Evolutionary conservation across 2,329 filamentous ascomycete genomes (phyloP).

Genomic region (Lomentospora prolificans): DNA sequence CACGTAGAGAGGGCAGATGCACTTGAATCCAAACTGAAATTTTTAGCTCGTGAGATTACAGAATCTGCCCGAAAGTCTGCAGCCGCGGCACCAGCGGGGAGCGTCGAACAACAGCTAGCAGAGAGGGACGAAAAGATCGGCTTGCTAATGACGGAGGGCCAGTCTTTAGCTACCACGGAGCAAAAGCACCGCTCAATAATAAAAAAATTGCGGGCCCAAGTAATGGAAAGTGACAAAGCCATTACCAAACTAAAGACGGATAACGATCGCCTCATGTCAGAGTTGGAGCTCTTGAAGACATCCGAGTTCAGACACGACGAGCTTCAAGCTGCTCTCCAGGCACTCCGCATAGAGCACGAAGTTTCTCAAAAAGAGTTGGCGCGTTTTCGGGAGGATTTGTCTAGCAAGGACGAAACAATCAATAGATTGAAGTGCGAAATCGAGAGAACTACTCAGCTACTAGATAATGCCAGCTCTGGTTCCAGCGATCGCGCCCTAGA

Average conservation of each 20-base stretch:
- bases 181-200: conserved; percentile 75
- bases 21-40: conserved; percentile 81
- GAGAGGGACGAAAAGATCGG: conserved; percentile 90
- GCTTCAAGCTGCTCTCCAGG: conserved; percentile 18
- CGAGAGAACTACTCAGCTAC: conserved; percentile 55
- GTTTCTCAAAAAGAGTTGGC: conserved; percentile 35
- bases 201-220: conserved; percentile 64
- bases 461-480: conserved; percentile 45
- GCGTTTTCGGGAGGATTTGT: conserved; percentile 50
- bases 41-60: conserved; percentile 70
- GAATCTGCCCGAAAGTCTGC: conserved; percentile 64
- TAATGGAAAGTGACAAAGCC: conserved; percentile 56
- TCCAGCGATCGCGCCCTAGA: conserved; percentile 52
- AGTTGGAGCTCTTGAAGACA: conserved; percentile 35
- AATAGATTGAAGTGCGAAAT: conserved; percentile 61
- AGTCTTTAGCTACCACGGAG: conserved; percentile 76
- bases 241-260: conserved; percentile 42
- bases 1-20: conserved; percentile 89
- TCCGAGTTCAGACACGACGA: conserved; percentile 18
- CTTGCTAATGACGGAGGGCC: conserved; percentile 82
- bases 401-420: conserved; percentile 55
- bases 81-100: conserved; percentile 51
- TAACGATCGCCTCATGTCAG: conserved; percentile 26
- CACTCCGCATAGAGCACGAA: conserved; percentile 16
- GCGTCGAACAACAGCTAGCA: conserved; percentile 66